Evolutionary conservation across 331 rosid genomes (phyloP).

Genomic region (Phaseolus coccineus): DNA sequence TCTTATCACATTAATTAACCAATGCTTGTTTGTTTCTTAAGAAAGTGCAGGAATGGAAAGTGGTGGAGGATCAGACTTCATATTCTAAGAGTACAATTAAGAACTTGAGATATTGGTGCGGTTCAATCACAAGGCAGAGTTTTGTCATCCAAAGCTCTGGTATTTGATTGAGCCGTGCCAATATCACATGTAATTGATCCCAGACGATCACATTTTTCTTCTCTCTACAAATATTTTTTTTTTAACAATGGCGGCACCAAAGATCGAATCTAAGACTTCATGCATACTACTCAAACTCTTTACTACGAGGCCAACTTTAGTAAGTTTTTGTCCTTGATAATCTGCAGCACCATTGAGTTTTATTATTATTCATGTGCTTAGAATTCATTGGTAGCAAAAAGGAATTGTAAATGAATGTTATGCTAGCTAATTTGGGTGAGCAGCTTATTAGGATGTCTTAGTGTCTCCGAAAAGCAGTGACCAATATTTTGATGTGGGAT

Average conservation of each 20-base stretch:
- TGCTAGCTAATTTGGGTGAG: conserved; percentile 26
- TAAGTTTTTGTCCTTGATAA: conserved; percentile 15
- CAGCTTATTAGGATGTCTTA: neutral
- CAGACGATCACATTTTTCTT: neutral
- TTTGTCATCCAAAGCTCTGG: conserved; percentile 52
- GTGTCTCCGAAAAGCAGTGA: neutral
- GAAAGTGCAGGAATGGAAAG: conserved; percentile 27
- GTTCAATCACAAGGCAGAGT: conserved; percentile 69
- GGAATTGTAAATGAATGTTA: neutral
- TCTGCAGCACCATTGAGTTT: neutral
- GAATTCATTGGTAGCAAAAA: neutral
- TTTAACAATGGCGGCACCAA: too few species aligned
- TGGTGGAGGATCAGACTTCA: neutral
- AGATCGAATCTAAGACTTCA: neutral
- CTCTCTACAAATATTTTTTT: neutral
- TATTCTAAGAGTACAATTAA: neutral
- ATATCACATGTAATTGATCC: conserved; percentile 59
- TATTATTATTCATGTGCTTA: neutral
- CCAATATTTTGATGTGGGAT: conserved; percentile 18
- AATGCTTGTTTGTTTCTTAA: neutral
- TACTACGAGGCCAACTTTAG: neutral
- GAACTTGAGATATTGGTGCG: conserved; percentile 70
- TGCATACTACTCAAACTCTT: neutral
- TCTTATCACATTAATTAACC: conserved; percentile 19
- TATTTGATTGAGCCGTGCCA: conserved; percentile 93